phyloP scores from a whole-genome alignment of 352 stramenopile genomes.

The Phytophthora melonis region DNA sequence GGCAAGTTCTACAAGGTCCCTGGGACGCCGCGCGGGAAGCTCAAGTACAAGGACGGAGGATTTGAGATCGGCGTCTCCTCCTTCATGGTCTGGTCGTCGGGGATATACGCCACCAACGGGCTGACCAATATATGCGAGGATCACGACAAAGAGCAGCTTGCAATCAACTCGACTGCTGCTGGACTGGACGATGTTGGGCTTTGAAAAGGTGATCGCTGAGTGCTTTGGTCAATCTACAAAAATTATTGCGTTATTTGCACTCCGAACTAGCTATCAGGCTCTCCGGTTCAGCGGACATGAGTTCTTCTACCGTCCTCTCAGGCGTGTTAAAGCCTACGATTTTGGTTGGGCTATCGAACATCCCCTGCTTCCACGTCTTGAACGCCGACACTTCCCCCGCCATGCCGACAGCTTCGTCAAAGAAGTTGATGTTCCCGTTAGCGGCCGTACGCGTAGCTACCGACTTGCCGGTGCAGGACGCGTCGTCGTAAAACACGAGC shows the following conservation, averaged over 20 bases:
- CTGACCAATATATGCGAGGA: slow-evolving; percentile 29
- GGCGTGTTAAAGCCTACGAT: not conserved
- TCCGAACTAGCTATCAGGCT: not conserved
- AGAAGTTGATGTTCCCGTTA: not conserved
- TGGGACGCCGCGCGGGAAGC: not conserved
- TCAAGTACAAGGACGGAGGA: slow-evolving; percentile 19
- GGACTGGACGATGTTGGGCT: not conserved
- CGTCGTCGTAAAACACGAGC: not conserved
- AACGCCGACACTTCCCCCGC: not conserved
- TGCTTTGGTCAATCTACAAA: not conserved
- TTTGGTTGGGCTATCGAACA: not conserved
- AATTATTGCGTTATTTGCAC: not conserved
- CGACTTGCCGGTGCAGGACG: not conserved
- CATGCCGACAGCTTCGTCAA: not conserved
- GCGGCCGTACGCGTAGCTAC: not conserved
- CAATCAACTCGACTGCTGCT: slow-evolving; percentile 7
- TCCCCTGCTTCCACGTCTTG: not conserved
- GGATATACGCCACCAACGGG: slow-evolving; percentile 24
- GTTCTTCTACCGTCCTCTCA: not conserved
- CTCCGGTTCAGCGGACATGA: not conserved
- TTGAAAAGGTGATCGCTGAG: not conserved
- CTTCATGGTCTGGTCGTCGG: slow-evolving; percentile 29
- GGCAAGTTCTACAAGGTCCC: slow-evolving; percentile 25
- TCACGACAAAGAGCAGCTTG: not conserved
- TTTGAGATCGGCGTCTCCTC: slow-evolving; percentile 29